Conservation (phyloP, 768 basidiomycete genomes). For the Suillus weaverae region DNA sequence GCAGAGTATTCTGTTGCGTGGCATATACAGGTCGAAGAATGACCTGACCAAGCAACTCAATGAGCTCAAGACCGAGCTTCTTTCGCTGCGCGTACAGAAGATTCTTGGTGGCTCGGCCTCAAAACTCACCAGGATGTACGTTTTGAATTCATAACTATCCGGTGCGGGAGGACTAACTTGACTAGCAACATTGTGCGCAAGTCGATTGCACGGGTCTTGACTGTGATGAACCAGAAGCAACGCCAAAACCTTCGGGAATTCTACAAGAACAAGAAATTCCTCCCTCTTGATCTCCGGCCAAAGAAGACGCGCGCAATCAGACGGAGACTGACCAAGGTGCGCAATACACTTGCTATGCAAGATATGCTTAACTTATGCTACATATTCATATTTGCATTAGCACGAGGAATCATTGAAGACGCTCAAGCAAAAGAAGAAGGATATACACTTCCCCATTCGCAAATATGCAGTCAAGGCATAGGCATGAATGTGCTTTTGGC, state of each 20-base stretch:
- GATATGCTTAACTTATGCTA: conserved; percentile 4
- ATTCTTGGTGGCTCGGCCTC: conserved; percentile 93
- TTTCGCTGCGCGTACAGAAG: conserved; percentile 94
- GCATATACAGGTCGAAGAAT: conserved; percentile 77
- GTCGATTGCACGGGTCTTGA: conserved; percentile 96
- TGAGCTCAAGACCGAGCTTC: conserved; percentile 95
- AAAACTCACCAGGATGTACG: conserved; percentile 97
- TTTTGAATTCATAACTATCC: conserved; percentile 14
- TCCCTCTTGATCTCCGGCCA: conserved; percentile 93
- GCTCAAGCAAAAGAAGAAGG: conserved; percentile 91
- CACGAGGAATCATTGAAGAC: conserved; percentile 86
- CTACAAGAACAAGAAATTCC: conserved; percentile 96
- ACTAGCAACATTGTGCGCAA: conserved; percentile 92
- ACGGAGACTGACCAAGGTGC: conserved; percentile 86
- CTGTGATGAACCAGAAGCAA: conserved; percentile 97
- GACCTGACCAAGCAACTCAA: conserved; percentile 92
- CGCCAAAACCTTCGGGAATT: conserved; percentile 96
- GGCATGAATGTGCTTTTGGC: conserved; percentile 31
- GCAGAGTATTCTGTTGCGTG: conserved; percentile 11
- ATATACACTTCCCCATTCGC: conserved; percentile 87
- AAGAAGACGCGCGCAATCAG: conserved; percentile 99
- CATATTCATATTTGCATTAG: conserved; percentile 38
- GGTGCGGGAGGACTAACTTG: background rate
- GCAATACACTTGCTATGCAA: conserved; percentile 21
- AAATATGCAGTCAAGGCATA: conserved; percentile 96